These are phyloP conservation scores for Acanthamoeba divionensis DNA, from an alignment of 208 protist species.

Conservation along the genomic window DNA sequence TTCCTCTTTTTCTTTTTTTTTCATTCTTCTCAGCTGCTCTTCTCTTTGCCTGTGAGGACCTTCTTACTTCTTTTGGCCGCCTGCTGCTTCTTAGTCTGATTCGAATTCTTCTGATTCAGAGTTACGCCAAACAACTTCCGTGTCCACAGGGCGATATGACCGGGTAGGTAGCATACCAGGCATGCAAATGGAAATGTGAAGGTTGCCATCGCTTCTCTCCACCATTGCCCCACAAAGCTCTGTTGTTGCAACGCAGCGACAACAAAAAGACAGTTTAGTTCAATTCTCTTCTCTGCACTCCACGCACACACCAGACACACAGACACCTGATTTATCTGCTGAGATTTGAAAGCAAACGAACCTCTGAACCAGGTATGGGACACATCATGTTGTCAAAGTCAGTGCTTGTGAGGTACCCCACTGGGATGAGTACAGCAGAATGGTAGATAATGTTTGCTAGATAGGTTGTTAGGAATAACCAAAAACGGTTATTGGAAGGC, in stretches of 20 bases:
- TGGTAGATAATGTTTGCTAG: not conserved
- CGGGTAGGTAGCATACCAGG: conserved; percentile 39
- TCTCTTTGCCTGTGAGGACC: no score
- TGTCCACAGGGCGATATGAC: not conserved
- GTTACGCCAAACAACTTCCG: no score
- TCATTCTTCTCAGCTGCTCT: no score
- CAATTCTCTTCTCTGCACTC: no score
- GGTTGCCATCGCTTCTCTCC: conserved; percentile 26
- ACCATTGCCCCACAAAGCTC: not conserved
- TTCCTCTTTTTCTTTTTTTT: no score
- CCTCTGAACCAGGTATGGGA: not conserved
- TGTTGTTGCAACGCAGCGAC: not conserved
- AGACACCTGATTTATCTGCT: no score
- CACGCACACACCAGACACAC: no score
- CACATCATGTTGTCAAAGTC: conserved; percentile 27
- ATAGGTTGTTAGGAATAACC: not conserved
- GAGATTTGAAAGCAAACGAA: no score
- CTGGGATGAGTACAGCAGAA: not conserved
- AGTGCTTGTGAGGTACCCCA: not conserved
- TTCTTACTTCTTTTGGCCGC: no score
- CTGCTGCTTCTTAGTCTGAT: no score
- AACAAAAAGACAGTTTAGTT: not conserved
- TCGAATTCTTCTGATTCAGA: no score
- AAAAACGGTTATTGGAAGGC: not conserved
- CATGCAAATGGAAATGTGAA: conserved; percentile 15